Evolutionary conservation across 495 filamentous ascomycete genomes (phyloP).

Genomic region (Penicillium flavigenum): DNA sequence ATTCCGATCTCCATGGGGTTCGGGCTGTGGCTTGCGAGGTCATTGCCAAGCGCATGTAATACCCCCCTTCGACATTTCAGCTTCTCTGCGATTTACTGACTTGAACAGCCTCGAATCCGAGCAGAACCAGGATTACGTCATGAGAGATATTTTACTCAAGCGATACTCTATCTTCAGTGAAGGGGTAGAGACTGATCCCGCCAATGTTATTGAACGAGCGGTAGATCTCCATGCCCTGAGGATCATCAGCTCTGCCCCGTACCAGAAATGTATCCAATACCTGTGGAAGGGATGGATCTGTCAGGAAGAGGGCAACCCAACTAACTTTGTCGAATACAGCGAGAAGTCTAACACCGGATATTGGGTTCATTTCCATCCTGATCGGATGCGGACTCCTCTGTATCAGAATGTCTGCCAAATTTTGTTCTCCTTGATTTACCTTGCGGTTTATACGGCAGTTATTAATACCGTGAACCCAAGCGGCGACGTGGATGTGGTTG

Average conservation of each 20-base stretch:
- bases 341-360: slow-evolving; percentile 71
- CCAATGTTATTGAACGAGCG: slow-evolving; percentile 87
- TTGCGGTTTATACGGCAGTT: slow-evolving; percentile 81
- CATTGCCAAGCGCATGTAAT: slow-evolving; percentile 83
- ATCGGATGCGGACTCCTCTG: slow-evolving; percentile 84
- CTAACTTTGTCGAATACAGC: slow-evolving; percentile 79
- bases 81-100: not conserved
- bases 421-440: slow-evolving; percentile 75
- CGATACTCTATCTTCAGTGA: slow-evolving; percentile 79
- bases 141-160: slow-evolving; percentile 83
- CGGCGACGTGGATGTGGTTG: slow-evolving; percentile 81
- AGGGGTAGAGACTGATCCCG: slow-evolving; percentile 65
- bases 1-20: slow-evolving; percentile 77
- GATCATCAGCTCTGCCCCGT: slow-evolving; percentile 88
- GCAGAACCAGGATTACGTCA: slow-evolving; percentile 69
- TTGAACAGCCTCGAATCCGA: slow-evolving; percentile 70
- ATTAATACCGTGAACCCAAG: slow-evolving; percentile 85
- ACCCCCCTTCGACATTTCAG: not conserved
- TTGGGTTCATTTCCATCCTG: slow-evolving; percentile 82
- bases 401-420: slow-evolving; percentile 93
- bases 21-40: slow-evolving; percentile 87
- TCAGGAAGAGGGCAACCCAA: slow-evolving; percentile 86
- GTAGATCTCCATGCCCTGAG: slow-evolving; percentile 88
- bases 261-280: slow-evolving; percentile 88
- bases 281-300: slow-evolving; percentile 97